phyloP scores from a whole-genome alignment of 495 filamentous ascomycete species.

The Aspergillus ostianus region DNA sequence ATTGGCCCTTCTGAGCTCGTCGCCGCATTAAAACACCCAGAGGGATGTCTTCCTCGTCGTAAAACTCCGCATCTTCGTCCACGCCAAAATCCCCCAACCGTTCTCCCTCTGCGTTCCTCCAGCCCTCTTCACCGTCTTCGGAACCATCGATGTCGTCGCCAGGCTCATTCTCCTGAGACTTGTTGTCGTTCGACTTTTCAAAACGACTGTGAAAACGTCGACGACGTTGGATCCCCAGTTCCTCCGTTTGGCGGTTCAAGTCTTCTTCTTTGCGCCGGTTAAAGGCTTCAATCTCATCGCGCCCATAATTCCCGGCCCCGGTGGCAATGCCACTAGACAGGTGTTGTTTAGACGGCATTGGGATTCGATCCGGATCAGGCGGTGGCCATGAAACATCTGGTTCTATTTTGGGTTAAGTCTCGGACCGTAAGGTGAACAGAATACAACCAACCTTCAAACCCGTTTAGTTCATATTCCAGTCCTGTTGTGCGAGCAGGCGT shows the following conservation, averaged over 20 bases:
- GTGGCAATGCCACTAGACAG: slow-evolving; percentile 31
- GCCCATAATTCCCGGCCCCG: slow-evolving; percentile 33
- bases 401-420: slow-evolving; percentile 32
- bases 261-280: slow-evolving; percentile 56
- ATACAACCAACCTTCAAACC: slow-evolving; percentile 66
- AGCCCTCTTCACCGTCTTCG: slow-evolving; percentile 59
- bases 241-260: slow-evolving; percentile 35
- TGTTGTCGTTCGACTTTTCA: slow-evolving; percentile 37
- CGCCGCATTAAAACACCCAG: slow-evolving; percentile 48
- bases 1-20: slow-evolving; percentile 16
- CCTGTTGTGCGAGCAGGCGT: slow-evolving; percentile 56
- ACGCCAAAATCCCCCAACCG: slow-evolving; percentile 85
- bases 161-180: slow-evolving; percentile 17
- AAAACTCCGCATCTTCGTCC: slow-evolving; percentile 77
- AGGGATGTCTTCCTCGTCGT: slow-evolving; percentile 79
- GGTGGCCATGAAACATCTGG: slow-evolving; percentile 74
- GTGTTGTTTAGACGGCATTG: slow-evolving; percentile 37
- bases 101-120: slow-evolving; percentile 86
- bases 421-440: neutral
- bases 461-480: slow-evolving; percentile 77
- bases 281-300: slow-evolving; percentile 55
- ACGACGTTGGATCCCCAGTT: slow-evolving; percentile 38
- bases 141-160: slow-evolving; percentile 28
- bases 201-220: slow-evolving; percentile 51
- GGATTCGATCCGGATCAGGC: slow-evolving; percentile 80